A percentile compares a stretch with the other conserved stretches of the same genome.
Evolutionary conservation across 1,284 basidiomycete species (phyloP).

Genomic region (Farysia itapuensis): DNA sequence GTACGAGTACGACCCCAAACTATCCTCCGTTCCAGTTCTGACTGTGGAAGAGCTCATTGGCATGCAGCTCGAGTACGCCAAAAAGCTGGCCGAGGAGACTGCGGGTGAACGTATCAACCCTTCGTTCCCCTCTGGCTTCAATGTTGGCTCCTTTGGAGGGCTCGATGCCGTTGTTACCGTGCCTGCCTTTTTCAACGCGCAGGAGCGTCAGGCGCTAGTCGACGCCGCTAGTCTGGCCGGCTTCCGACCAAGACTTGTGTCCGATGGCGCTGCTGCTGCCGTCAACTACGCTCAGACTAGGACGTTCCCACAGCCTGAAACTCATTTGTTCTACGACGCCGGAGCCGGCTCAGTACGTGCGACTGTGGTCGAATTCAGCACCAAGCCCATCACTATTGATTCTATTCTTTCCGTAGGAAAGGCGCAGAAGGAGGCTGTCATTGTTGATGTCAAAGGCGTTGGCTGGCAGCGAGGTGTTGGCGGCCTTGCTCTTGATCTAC

Average conservation of each 20-base stretch:
- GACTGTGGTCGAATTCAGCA: conserved; percentile 75
- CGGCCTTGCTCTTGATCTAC: conserved; percentile 80
- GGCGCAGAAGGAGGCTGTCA: conserved; percentile 67
- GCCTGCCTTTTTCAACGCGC: conserved; percentile 63
- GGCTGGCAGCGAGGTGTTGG: conserved; percentile 79
- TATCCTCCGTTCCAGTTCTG: conserved; percentile 25
- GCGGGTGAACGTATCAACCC: conserved; percentile 63
- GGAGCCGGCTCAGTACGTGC: conserved; percentile 85
- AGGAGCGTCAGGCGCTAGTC: conserved; percentile 74
- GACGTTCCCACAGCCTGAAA: conserved; percentile 71
- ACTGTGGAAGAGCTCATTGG: conserved; percentile 85
- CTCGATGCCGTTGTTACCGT: conserved; percentile 58
- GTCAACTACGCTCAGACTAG: conserved; percentile 85
- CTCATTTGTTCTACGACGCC: conserved; percentile 90
- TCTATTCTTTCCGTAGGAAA: conserved; percentile 63
- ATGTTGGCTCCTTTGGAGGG: conserved; percentile 46
- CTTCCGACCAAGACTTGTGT: conserved; percentile 78
- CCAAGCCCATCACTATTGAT: conserved; percentile 46
- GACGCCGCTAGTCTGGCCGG: conserved; percentile 91
- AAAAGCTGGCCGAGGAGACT: conserved; percentile 77
- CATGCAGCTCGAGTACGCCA: conserved; percentile 90
- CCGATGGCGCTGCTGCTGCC: conserved; percentile 73
- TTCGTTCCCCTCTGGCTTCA: conserved; percentile 38
- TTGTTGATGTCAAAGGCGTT: conserved; percentile 74
- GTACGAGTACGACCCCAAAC: conserved; percentile 23